Base-by-base conservation (phyloP, 768 basidiomycete species). In the Leccinellum luteum region DNA sequence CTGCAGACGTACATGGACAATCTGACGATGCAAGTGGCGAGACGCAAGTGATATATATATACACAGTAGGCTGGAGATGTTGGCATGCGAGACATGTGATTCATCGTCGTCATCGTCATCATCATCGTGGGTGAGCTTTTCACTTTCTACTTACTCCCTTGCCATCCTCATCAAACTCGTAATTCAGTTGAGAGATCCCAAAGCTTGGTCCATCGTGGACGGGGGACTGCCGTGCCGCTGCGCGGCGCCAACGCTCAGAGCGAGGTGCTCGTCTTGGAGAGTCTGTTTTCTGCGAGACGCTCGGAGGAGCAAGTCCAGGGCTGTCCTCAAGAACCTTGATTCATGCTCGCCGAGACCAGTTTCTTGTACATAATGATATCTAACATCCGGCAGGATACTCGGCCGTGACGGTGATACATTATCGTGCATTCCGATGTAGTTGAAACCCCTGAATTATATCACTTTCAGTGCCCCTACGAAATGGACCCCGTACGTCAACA, bases 1-100 rank as follows among this genome's bases (percentile, higher is more conserved):
- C 74, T 94, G 54, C 91, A 94, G 67, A 88, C 86, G 85, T 94
- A 94, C 67, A 92, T 92, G 66, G 90, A 94, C 68, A 94, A 94
- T 64, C 69, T 94, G 64, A 93, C 92, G 0, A 79, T 90, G 65
- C 92, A 94, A 71, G 90, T 92, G 85, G 87, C 90, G 30, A 90
- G 85, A 68, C 78, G 89, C 59, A 82, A 87, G 70, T 89, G 72
- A 81, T 14, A 19, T 2, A 19, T 3, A 12, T n/a, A 9, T n/a
- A 12, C n/a, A 19, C n/a, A n/a, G 8, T 10, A 19, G 19, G 19
- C 12, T 43, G 41, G 41, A 43, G 19, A 41, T n/a, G 38, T 41
- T 12, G 38, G 38, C n/a, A 43, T 43, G 41, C 19, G 41, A n/a
- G n/a, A 19, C 38, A 19, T 41, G n/a, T 19, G 38, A 41, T 19